Evolutionary conservation across 2,329 filamentous ascomycete genomes (phyloP).

Genomic region (Aspergillus quadricinctus): DNA sequence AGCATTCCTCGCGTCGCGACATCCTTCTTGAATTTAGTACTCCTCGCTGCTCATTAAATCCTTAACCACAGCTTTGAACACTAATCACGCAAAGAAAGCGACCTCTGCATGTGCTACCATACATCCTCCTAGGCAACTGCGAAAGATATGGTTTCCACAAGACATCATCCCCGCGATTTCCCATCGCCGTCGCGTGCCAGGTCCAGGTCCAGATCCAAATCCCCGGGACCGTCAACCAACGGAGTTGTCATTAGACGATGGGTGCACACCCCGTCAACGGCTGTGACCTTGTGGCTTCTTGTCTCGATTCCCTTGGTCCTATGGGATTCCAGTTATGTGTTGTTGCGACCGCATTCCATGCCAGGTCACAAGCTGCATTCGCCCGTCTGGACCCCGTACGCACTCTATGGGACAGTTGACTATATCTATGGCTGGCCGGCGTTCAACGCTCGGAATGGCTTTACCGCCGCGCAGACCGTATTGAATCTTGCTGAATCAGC

Average conservation of each 20-base stretch:
- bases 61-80: not conserved
- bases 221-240: conserved; percentile 19
- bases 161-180: conserved; percentile 51
- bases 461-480: conserved; percentile 68
- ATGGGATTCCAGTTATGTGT: conserved; percentile 78
- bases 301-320: conserved; percentile 71
- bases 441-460: conserved; percentile 64
- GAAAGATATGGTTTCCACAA: conserved; percentile 52
- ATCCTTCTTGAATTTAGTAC: not conserved
- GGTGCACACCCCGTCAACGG: conserved; percentile 57
- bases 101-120: not conserved
- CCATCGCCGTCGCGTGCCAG: conserved; percentile 29
- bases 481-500: conserved; percentile 66
- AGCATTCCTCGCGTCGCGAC: not conserved
- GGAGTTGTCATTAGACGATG: conserved; percentile 30
- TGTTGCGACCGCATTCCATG: conserved; percentile 78
- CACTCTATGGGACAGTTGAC: conserved; percentile 74
- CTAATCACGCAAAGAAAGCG: not conserved
- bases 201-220: conserved; percentile 14
- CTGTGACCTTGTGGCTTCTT: conserved; percentile 66
- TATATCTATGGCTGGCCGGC: conserved; percentile 76
- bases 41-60: not conserved
- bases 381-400: conserved; percentile 72
- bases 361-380: conserved; percentile 67
- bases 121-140: not conserved